Evolutionary conservation across 2,329 filamentous ascomycete species (phyloP).

Genomic region (Xylariomycetidae sp.): DNA sequence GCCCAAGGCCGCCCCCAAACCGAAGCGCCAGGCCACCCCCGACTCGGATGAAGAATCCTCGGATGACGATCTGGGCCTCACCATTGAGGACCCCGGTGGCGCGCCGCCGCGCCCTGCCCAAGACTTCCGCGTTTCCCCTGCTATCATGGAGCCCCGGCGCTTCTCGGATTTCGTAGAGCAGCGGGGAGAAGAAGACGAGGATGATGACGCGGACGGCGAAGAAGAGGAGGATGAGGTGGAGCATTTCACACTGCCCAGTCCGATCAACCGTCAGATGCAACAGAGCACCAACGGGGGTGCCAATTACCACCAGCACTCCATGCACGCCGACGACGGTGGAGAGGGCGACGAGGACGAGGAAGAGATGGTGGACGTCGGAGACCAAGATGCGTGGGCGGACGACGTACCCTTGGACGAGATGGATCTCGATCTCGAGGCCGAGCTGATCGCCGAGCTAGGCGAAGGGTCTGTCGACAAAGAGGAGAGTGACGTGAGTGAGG

Average conservation of each 20-base stretch:
- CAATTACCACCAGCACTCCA: constrained; percentile 12
- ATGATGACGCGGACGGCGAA: constrained; percentile 41
- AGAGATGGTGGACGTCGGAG: constrained; percentile 26
- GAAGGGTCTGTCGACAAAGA: constrained; percentile 9
- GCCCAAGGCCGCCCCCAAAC: constrained; percentile 28
- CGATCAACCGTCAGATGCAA: constrained; percentile 37
- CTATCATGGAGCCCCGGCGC: constrained; percentile 39
- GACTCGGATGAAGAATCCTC: constrained; percentile 44
- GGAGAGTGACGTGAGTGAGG: constrained; percentile 30
- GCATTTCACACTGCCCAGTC: constrained; percentile 49
- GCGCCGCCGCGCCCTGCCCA: constrained; percentile 30
- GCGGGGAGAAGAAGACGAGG: constrained; percentile 34
- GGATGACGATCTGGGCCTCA: constrained; percentile 53
- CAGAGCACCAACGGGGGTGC: constrained; percentile 20
- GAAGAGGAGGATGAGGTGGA: constrained; percentile 37
- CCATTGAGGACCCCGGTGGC: constrained; percentile 56
- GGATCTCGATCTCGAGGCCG: constrained; percentile 25
- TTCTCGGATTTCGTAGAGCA: constrained; percentile 49
- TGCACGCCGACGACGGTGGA: constrained; percentile 21
- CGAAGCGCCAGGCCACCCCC: constrained; percentile 17
- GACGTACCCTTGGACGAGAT: constrained; percentile 19
- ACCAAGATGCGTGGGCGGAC: constrained; percentile 23
- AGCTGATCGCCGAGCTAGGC: constrained; percentile 22
- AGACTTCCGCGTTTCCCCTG: constrained; percentile 47
- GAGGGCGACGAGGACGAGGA: constrained; percentile 31